Percentiles rank a stretch among this genome's conserved stretches.
phyloP scores from a whole-genome alignment of 2,329 filamentous ascomycete species.

The Nigrospora osmanthi region DNA sequence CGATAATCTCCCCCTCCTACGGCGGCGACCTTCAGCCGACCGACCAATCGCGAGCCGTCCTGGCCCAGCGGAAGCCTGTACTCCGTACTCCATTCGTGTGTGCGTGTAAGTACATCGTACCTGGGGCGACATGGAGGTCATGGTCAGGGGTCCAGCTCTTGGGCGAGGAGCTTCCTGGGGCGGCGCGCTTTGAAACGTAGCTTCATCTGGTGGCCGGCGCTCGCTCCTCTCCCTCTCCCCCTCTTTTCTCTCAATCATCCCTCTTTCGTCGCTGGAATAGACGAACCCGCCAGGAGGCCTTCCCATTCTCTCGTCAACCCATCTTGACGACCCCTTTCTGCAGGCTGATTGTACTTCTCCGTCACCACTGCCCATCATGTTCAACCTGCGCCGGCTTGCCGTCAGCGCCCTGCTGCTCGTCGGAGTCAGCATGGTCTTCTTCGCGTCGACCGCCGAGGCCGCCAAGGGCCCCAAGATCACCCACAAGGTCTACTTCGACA shows the following conservation, averaged over 20 bases:
- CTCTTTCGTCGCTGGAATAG: conserved; percentile 3
- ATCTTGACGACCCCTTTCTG: conserved; percentile 1
- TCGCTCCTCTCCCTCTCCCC: not conserved
- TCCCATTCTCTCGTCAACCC: not conserved
- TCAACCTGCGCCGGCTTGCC: conserved; percentile 63
- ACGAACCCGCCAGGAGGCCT: not conserved
- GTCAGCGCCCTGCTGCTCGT: conserved; percentile 69
- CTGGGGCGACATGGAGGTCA: not conserved
- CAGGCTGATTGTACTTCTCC: conserved; percentile 4
- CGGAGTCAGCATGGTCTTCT: conserved; percentile 65
- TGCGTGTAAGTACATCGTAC: too few species aligned
- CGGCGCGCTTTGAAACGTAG: conserved; percentile 3
- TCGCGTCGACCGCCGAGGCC: conserved; percentile 67
- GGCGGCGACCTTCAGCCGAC: too few species aligned
- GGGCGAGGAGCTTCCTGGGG: too few species aligned
- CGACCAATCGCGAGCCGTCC: too few species aligned
- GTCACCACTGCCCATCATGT: conserved; percentile 49
- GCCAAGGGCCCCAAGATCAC: conserved; percentile 91
- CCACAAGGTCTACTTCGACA: conserved; percentile 88
- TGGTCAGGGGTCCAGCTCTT: not conserved
- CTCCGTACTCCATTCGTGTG: too few species aligned
- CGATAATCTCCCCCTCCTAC: too few species aligned
- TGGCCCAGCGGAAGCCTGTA: too few species aligned
- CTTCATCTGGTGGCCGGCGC: not conserved
- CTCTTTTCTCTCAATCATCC: not conserved